phyloP scores from a whole-genome alignment of 2,329 filamentous ascomycete genomes.

The Arthrobotrys iridis region DNA sequence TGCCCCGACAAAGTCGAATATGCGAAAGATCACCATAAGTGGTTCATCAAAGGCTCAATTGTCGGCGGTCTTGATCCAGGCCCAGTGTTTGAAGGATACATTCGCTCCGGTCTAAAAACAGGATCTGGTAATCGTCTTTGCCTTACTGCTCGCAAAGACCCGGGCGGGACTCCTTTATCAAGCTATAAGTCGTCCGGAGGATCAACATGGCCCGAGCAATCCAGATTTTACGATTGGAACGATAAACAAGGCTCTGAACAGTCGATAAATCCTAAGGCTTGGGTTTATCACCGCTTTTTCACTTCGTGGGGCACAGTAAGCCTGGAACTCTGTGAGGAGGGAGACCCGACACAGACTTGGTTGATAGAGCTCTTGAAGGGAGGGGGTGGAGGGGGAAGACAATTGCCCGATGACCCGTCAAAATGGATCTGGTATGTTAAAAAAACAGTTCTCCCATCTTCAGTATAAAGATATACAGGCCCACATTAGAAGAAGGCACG shows the following conservation, averaged over 20 bases:
- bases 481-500: neutral
- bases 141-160: neutral
- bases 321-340: neutral
- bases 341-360: conserved; percentile 15
- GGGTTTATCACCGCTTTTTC: neutral
- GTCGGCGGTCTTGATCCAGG: neutral
- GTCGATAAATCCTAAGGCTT: neutral
- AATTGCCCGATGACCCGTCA: neutral
- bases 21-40: neutral
- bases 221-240: neutral
- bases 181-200: neutral
- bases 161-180: neutral
- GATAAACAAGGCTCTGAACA: neutral
- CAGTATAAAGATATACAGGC: neutral
- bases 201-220: neutral
- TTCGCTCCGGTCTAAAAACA: neutral
- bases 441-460: neutral
- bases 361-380: neutral
- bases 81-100: conserved; percentile 14
- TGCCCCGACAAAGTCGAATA: conserved; percentile 4
- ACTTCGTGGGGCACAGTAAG: conserved; percentile 22
- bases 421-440: conserved; percentile 40
- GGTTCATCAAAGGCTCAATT: conserved; percentile 31
- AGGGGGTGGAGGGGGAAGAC: neutral
- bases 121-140: neutral